phyloP scores from a whole-genome alignment of 176 grass and related monocot species.

The Ensete glaucum region DNA sequence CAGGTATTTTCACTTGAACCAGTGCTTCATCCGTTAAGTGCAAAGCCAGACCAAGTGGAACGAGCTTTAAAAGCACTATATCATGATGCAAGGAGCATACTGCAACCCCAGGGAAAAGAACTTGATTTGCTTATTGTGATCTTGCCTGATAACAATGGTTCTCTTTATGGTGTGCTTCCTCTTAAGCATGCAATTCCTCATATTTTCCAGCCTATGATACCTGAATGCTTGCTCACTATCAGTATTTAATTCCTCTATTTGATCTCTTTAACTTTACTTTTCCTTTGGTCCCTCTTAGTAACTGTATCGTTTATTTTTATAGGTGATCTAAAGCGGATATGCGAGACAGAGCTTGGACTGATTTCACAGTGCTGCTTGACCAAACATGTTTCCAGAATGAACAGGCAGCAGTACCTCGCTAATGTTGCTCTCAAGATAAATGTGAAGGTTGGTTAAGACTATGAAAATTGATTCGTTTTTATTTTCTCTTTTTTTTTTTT shows the following conservation, averaged over 20 bases:
- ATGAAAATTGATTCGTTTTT: neutral
- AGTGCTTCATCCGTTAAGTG: slow-evolving; percentile 49
- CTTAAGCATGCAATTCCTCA: neutral
- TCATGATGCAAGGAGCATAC: slow-evolving; percentile 49
- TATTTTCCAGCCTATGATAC: neutral
- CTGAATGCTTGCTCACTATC: neutral
- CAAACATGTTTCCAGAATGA: slow-evolving; percentile 77
- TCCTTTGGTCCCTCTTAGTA: neutral
- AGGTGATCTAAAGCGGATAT: slow-evolving; percentile 91
- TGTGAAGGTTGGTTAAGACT: neutral
- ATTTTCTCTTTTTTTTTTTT: slow-evolving; percentile 7
- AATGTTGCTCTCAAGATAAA: slow-evolving; percentile 38
- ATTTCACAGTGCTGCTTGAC: slow-evolving; percentile 74
- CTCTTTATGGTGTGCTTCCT: slow-evolving; percentile 58
- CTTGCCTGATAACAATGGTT: slow-evolving; percentile 84
- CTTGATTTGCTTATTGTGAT: slow-evolving; percentile 75
- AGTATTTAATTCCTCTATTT: neutral
- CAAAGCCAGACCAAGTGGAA: slow-evolving; percentile 51
- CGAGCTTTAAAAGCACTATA: slow-evolving; percentile 41
- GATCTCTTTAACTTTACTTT: neutral
- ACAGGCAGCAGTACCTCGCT: slow-evolving; percentile 67
- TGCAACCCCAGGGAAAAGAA: slow-evolving; percentile 50
- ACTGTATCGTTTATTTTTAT: neutral
- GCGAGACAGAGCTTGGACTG: slow-evolving; percentile 82
- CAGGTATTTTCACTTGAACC: slow-evolving; percentile 68